phyloP scores from a whole-genome alignment of 352 stramenopile genomes.

The Globisporangium apiculatum region DNA sequence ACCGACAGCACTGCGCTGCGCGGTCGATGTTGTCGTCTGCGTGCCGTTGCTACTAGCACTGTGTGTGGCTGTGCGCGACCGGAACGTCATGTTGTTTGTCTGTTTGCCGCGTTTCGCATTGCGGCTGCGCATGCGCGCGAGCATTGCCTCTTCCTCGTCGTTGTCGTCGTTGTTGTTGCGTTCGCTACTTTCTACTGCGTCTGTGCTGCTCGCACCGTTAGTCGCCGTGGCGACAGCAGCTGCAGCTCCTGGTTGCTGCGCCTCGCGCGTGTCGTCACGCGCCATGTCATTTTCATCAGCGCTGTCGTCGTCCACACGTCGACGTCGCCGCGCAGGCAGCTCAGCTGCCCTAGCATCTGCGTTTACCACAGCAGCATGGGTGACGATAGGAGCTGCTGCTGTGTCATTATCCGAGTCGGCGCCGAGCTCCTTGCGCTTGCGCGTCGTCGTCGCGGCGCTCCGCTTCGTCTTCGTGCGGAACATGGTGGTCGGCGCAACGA shows the following conservation, averaged over 20 bases:
- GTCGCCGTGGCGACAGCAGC: background rate
- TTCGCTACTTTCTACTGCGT: background rate
- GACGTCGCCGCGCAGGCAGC: too few relatives aligned
- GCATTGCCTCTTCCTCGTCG: slow-evolving; percentile 13
- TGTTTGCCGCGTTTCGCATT: background rate
- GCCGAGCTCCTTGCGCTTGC: slow-evolving; percentile 25
- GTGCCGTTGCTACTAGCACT: too few relatives aligned
- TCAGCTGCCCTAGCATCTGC: too few relatives aligned
- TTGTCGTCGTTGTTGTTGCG: slow-evolving; percentile 3
- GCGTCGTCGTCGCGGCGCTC: background rate
- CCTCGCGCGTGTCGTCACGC: too few relatives aligned
- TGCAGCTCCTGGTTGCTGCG: background rate
- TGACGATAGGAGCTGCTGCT: too few relatives aligned
- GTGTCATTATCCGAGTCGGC: slow-evolving; percentile 13
- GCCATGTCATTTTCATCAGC: too few relatives aligned
- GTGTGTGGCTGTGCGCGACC: too few relatives aligned
- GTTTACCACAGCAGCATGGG: too few relatives aligned
- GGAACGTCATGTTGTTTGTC: too few relatives aligned
- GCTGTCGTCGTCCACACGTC: too few relatives aligned
- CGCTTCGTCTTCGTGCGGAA: slow-evolving; percentile 35
- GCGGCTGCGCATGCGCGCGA: slow-evolving; percentile 29
- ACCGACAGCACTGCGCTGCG: too few relatives aligned
- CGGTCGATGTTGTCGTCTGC: too few relatives aligned
- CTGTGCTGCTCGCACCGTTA: background rate
- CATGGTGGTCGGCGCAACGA: slow-evolving; percentile 9